Conservation (phyloP, 2,329 filamentous ascomycete genomes). For the Cercospora sp. region DNA sequence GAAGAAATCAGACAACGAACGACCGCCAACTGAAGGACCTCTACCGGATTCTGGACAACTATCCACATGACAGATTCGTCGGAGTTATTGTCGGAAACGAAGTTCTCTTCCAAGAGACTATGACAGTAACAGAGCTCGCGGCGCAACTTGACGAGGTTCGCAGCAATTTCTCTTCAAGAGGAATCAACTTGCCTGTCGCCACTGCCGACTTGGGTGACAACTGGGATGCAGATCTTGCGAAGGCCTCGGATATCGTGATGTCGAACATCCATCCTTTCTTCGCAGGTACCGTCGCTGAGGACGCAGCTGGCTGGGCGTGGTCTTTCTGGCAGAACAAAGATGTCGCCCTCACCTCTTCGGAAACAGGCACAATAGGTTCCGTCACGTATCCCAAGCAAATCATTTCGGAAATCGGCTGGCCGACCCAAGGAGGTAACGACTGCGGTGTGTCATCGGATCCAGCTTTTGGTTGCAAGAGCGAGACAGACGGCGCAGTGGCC, state of each 20-base stretch:
- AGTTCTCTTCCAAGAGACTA: slow-evolving; percentile 62
- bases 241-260: slow-evolving; percentile 83
- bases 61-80: slow-evolving; percentile 56
- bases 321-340: slow-evolving; percentile 76
- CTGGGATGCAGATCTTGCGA: slow-evolving; percentile 71
- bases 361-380: slow-evolving; percentile 35
- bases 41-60: slow-evolving; percentile 75
- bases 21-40: slow-evolving; percentile 77
- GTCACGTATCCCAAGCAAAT: slow-evolving; percentile 44
- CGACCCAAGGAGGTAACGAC: slow-evolving; percentile 74
- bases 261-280: slow-evolving; percentile 98
- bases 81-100: slow-evolving; percentile 66
- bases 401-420: slow-evolving; percentile 92
- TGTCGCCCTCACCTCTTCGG: slow-evolving; percentile 59
- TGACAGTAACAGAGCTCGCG: slow-evolving; percentile 65
- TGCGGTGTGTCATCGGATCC: slow-evolving; percentile 57
- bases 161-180: slow-evolving; percentile 66
- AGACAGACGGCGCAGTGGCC: slow-evolving; percentile 67
- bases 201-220: slow-evolving; percentile 88
- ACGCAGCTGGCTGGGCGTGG: slow-evolving; percentile 78
- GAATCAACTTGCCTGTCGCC: slow-evolving; percentile 72
- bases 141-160: slow-evolving; percentile 67
- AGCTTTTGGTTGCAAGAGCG: slow-evolving; percentile 52
- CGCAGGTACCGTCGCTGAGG: slow-evolving; percentile 67
- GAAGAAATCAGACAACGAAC: slow-evolving; percentile 74